These are phyloP conservation scores for Mycena rosella DNA, from an alignment of 768 basidiomycete species.

Conservation along the genomic window DNA sequence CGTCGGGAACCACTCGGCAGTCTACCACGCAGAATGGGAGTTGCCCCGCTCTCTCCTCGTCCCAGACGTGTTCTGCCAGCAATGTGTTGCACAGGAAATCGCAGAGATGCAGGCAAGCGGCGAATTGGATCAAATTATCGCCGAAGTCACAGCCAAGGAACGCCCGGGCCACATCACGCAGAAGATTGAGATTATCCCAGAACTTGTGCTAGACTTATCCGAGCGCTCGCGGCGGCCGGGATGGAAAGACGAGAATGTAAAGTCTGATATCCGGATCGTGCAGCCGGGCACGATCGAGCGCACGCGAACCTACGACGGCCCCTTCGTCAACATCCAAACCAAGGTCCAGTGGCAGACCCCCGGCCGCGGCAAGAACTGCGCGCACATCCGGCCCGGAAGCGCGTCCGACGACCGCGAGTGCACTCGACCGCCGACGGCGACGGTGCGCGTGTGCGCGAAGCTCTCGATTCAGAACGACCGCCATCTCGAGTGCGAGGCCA, in stretches of 20 bases:
- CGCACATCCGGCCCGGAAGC: constrained; percentile 40
- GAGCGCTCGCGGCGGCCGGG: not conserved
- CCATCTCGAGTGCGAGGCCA: constrained; percentile 56
- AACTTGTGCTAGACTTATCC: constrained; percentile 1
- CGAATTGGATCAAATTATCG: constrained; percentile 33
- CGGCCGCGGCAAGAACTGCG: constrained; percentile 46
- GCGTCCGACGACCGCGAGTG: too few relatives aligned
- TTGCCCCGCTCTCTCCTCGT: constrained; percentile 59
- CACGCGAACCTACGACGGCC: constrained; percentile 40
- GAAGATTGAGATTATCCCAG: not conserved
- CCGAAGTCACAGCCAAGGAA: constrained; percentile 38
- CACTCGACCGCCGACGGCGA: constrained; percentile 52
- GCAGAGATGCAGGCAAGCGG: constrained; percentile 25
- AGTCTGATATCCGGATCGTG: constrained; percentile 8
- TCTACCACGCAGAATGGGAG: constrained; percentile 65
- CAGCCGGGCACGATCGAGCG: constrained; percentile 19
- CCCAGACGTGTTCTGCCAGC: constrained; percentile 50
- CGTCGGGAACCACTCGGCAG: constrained; percentile 58
- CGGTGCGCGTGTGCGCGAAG: constrained; percentile 59
- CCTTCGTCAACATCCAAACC: constrained; percentile 43
- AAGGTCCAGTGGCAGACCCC: constrained; percentile 49
- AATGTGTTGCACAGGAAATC: constrained; percentile 53
- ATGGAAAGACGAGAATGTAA: not conserved
- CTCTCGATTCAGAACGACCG: constrained; percentile 53
- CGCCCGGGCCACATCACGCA: not conserved